Base-by-base conservation (phyloP, 495 filamentous ascomycete genomes). In the Daldinia vernicosa region DNA sequence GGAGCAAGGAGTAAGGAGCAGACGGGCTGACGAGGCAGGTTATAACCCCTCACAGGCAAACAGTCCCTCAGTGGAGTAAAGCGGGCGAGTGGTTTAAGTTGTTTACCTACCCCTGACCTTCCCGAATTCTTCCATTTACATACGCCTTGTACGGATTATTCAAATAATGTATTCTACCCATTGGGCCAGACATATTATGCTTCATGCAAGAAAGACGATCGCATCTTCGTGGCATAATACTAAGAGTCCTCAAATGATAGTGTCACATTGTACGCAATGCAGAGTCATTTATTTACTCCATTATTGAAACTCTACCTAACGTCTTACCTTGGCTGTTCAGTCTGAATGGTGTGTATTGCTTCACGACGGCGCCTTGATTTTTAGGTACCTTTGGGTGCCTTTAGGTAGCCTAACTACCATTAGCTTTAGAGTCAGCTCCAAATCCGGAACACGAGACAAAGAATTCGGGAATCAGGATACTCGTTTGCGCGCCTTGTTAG, bases 201-300 rank as follows among this genome's bases (percentile, higher is more conserved):
- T 15, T 3, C 56, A 47, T 73, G 61, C 56, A 70, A 52, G 56
- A 54, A 58, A 63, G 61, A 37, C 28, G 66, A 73, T 73, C 66
- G 28, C 8, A 30, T 35, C 15, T 22, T 70, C 66, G 70, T 73
- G 70, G 66, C 70, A 73, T 61, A 69, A 52, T 70, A 4, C 7
- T 43, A 19, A 47, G 56, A 55, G 17, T 12, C 17, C 43, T 61
- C 8, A 43, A 33, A n/a, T 24, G 6, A 32, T 28, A 6, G 50
- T 65, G 56, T 65, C 39, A 51, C 65, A 72, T 64, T 33, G 14
- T 26, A 63, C 45, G 11, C 40, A 53, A 50, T 26, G 45, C 43
- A 30, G 15, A 45, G 32, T n/a, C 45, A 28, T 60, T 63, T 55
- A 12, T 28, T 40, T 56, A 57, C 32, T 62, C 30, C 26, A 15